Base-by-base conservation (phyloP, 2,329 filamentous ascomycete genomes). In the Pyrenophora seminiperda region DNA sequence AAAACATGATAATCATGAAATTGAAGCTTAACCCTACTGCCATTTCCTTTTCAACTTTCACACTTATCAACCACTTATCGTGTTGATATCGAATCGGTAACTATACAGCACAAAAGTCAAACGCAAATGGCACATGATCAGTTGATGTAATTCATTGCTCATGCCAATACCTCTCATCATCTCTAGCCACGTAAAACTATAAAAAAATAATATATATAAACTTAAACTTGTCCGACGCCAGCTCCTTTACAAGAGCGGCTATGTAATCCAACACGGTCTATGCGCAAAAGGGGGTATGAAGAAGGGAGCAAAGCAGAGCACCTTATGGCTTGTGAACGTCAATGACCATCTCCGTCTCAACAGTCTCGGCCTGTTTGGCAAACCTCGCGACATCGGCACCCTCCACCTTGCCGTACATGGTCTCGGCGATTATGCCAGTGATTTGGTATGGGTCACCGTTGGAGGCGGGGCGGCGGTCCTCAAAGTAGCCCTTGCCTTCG, bases 401-500 rank as follows among this genome's bases (percentile, higher is more conserved):
- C 56, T 80, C 76, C 58, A 76, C 73, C 71, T 77, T 78, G 53
- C 78, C 78, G 65, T 72, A 79, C 61, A 80, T 66, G 50, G 87
- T 90, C 76, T 91, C 87, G 73, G 90, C 88, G 56, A 92, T 86
- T 69, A 91, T 89, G 76, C 86, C 88, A 56, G 89, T 87, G 69
- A 87, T 90, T 77, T 91, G 89, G 79, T 95, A 94, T 54, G 90
- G 90, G 76, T 92, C 89, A 59, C 86, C 90, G 76, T 94, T 95
- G 71, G 89, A 93, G 48, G 91, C 91, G 50, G 78, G 78, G 59
- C 78, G 73, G 58, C 78, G 77, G 70, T 81, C 78, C 76, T 97
- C 91, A 62, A 97, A 96, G 84, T 97, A 97, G 59, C 92, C 92
- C 79, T 89, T 94, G 76, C 91, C 91, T 76, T 96, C 90, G 73